Conservation (phyloP, 2,329 filamentous ascomycete genomes). For the Beauveria caledonica region DNA sequence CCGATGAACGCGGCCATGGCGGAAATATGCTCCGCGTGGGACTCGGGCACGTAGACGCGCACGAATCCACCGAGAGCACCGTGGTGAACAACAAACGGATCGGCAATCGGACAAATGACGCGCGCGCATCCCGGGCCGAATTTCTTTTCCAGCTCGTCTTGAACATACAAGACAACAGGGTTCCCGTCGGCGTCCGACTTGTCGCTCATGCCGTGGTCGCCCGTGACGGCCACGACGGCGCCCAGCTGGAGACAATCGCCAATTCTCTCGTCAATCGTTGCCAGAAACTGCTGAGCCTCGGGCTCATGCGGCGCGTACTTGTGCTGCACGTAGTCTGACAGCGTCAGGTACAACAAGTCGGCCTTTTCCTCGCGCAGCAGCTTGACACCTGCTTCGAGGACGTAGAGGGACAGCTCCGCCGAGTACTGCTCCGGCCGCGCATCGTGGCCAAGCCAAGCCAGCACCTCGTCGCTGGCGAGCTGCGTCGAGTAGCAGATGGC, state of each 20-base stretch:
- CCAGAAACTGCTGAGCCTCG: constrained; percentile 30
- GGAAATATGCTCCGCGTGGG: constrained; percentile 12
- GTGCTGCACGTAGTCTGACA: constrained; percentile 38
- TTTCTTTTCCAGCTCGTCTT: constrained; percentile 26
- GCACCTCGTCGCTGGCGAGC: constrained; percentile 27
- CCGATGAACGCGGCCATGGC: constrained; percentile 22
- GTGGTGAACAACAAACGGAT: constrained; percentile 35
- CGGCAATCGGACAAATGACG: constrained; percentile 36
- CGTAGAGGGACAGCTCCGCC: constrained; percentile 34
- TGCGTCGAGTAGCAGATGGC: constrained; percentile 32
- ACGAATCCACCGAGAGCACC: constrained; percentile 35
- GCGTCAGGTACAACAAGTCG: constrained; percentile 34
- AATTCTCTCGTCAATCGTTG: constrained; percentile 25
- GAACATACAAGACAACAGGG: constrained; percentile 31
- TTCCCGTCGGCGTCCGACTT: constrained; percentile 26
- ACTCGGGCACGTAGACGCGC: constrained; percentile 26
- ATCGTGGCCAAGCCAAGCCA: constrained; percentile 27
- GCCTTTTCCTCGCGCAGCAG: constrained; percentile 29
- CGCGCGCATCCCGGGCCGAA: constrained; percentile 24
- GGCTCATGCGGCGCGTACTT: constrained; percentile 29
- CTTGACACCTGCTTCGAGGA: constrained; percentile 35
- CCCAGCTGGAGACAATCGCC: constrained; percentile 25
- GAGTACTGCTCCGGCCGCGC: constrained; percentile 32
- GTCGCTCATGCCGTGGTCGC: constrained; percentile 36
- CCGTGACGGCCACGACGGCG: constrained; percentile 30